Evolutionary conservation across 2,329 filamentous ascomycete species (phyloP), one percentile per base, ranked within the genome.

Genomic region (Aspergillus sergii): DNA sequence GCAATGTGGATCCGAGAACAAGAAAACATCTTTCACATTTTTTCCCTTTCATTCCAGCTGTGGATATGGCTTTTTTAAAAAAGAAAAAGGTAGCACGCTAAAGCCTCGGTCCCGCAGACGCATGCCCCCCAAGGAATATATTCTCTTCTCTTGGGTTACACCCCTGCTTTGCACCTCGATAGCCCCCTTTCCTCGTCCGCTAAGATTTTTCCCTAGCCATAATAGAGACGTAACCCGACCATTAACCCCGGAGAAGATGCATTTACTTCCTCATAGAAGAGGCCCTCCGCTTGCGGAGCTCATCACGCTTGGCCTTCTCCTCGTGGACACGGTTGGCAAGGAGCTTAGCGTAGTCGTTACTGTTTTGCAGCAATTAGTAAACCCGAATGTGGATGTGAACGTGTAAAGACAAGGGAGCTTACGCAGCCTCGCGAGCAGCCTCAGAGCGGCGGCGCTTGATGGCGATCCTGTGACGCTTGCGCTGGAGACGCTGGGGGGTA

Each of bases 401-500:
- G 12, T 36, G 28, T 2, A n/a, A 59, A 43, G n/a, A n/a, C 32
- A 34, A 58, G 59, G 58, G 60, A 70, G 89, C 81, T 93, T 97
- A 95, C 80, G 95, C 95, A 88, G 96, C 94, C 82, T 99, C 95
- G 90, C 97, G 97, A 86, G 93, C 89, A 84, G 94, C 91, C 88
- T 99, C 95, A 79, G 94, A 86, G 81, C 93, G 92, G 84, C 95
- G 94, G 83, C 94, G 93, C 93, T 99, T 99, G 86, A 99, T 91
- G 79, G 95, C 94, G 79, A 96, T 86, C 77, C 94, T 89, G 88
- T 98, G 95, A 80, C 95, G 93, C 92, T 98, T 99, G 91, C 97
- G 95, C 89, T 99, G 95, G 81, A 99, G 93, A 83, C 95, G 95
- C 87, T 98, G 95, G 83, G 95, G 95, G 80, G 95, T 99, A 78